Conservation (phyloP, 2,329 filamentous ascomycete species). For the Alternaria sp. region DNA sequence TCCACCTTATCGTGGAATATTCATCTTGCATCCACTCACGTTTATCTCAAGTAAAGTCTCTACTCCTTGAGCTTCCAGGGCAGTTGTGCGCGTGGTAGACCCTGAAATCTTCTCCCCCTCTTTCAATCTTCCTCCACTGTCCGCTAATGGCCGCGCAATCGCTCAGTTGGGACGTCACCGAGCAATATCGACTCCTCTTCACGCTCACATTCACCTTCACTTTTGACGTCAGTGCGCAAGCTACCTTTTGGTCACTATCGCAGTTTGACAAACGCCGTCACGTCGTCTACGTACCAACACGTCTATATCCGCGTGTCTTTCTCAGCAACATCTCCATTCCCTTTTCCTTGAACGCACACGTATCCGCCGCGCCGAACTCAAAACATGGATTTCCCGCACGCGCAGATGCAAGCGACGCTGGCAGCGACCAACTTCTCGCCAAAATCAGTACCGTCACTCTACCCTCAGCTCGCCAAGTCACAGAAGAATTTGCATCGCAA, state of each 20-base stretch:
- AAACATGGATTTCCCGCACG: conserved; percentile 11
- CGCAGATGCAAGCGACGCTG: conserved; percentile 2
- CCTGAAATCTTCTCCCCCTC: neutral
- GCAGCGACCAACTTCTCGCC: conserved; percentile 5
- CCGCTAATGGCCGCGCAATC: neutral
- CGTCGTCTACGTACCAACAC: neutral
- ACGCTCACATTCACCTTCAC: conserved; percentile 2
- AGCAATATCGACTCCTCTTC: neutral
- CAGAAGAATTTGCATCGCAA: neutral
- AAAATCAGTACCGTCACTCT: neutral
- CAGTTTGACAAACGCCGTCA: neutral
- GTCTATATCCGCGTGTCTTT: neutral
- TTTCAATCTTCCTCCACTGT: neutral
- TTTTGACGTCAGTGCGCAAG: neutral
- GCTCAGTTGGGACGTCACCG: neutral
- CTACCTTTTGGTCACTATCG: neutral
- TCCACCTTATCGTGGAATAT: neutral
- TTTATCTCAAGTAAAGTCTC: conserved; percentile 7
- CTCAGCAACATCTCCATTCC: neutral
- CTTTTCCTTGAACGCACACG: neutral
- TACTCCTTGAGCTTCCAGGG: conserved; percentile 18
- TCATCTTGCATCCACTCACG: conserved; percentile 15
- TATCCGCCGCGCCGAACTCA: neutral
- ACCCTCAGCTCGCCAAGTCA: neutral
- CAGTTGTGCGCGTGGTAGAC: conserved; percentile 18